Percentiles rank a stretch among this genome's conserved stretches.
Evolutionary conservation across 257 asterid species (phyloP).

Genomic region (Mentha longifolia): DNA sequence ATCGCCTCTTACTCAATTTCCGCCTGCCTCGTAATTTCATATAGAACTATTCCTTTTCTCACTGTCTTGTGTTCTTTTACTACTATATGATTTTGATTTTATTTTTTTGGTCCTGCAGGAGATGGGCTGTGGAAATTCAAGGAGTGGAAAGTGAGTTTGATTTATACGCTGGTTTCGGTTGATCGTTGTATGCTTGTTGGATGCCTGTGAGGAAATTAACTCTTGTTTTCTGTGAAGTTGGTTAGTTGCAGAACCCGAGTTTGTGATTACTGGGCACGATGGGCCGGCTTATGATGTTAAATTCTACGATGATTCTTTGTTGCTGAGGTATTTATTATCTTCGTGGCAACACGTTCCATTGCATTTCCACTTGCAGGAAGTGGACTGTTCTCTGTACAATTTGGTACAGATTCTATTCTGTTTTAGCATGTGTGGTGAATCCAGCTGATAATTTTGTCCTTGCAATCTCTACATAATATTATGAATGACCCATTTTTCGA

Average conservation of each 20-base stretch:
- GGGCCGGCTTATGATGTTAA: constrained; percentile 97
- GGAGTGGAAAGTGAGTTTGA: constrained; percentile 55
- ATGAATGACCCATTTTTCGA: constrained; percentile 19
- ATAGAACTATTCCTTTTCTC: no score
- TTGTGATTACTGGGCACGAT: constrained; percentile 76
- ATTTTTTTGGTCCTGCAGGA: constrained; percentile 43
- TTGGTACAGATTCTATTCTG: background rate
- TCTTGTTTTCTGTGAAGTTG: constrained; percentile 51
- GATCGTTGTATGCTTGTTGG: constrained; percentile 4
- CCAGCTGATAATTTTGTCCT: background rate
- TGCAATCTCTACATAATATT: background rate
- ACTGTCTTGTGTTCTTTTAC: no score
- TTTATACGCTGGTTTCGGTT: constrained; percentile 1
- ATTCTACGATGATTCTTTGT: constrained; percentile 77
- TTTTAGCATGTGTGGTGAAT: constrained; percentile 10
- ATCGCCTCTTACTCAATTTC: constrained; percentile 76
- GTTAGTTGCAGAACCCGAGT: constrained; percentile 69
- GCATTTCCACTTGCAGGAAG: constrained; percentile 5
- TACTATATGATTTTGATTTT: background rate
- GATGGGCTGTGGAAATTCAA: constrained; percentile 56
- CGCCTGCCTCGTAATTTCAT: constrained; percentile 61
- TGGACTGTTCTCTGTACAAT: background rate
- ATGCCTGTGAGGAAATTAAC: constrained; percentile 8
- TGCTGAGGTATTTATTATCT: constrained; percentile 59
- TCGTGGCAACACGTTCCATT: constrained; percentile 2